Percentiles rank a stretch among this genome's conserved stretches.
Evolutionary conservation across 495 filamentous ascomycete species (phyloP).

Genomic region (Aspergillus carlsbadensis): DNA sequence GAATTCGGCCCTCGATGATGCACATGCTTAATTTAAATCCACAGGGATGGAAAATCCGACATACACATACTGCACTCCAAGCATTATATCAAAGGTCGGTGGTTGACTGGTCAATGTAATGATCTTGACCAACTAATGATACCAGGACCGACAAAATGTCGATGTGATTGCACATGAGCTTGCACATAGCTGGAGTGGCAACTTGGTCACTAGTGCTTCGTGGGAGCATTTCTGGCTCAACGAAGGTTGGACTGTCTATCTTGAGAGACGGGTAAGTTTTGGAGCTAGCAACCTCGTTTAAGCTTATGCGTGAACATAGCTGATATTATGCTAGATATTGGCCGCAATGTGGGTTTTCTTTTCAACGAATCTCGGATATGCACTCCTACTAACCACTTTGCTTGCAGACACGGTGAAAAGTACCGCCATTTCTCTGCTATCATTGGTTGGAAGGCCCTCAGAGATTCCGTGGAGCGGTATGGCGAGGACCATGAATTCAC

Average conservation of each 20-base stretch:
- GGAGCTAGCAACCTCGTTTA: background rate
- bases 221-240: conserved; percentile 99
- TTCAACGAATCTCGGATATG: background rate
- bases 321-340: conserved; percentile 23
- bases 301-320: background rate
- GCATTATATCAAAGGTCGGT: conserved; percentile 72
- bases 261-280: conserved; percentile 69
- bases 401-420: conserved; percentile 68
- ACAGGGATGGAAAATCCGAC: conserved; percentile 84
- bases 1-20: too few relatives aligned
- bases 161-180: conserved; percentile 98
- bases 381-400: conserved; percentile 11
- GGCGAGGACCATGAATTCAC: conserved; percentile 88
- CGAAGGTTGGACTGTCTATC: conserved; percentile 93
- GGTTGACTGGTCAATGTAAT: background rate
- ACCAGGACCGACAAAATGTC: conserved; percentile 79
- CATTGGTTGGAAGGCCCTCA: conserved; percentile 60
- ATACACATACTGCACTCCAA: conserved; percentile 91
- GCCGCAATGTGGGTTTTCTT: conserved; percentile 23
- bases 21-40: too few relatives aligned
- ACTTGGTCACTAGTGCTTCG: conserved; percentile 82
- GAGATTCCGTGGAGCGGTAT: conserved; percentile 73
- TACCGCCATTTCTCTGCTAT: conserved; percentile 92
- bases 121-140: background rate
- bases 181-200: conserved; percentile 89